phyloP scores from a whole-genome alignment of 306 rosid species.

The Hippophae rhamnoides region DNA sequence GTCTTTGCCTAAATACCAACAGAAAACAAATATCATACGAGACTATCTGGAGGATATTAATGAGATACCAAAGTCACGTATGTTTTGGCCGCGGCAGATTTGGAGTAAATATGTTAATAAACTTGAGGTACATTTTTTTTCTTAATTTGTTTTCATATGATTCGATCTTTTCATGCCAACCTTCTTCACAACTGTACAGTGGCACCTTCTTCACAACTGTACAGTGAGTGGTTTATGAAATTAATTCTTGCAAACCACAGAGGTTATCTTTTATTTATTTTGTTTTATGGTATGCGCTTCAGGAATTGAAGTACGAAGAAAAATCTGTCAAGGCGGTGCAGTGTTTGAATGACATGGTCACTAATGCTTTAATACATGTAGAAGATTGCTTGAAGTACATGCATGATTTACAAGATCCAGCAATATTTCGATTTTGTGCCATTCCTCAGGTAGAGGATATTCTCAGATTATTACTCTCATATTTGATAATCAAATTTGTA shows the following conservation, averaged over 20 bases:
- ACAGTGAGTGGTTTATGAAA: neutral
- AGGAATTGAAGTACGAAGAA: slow-evolving; percentile 78
- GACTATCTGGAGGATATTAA: slow-evolving; percentile 97
- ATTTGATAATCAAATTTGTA: too few relatives aligned
- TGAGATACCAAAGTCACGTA: slow-evolving; percentile 94
- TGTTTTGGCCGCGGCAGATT: slow-evolving; percentile 97
- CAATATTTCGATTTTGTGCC: slow-evolving; percentile 86
- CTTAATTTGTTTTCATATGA: slow-evolving; percentile 6
- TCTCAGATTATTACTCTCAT: neutral
- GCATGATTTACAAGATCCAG: slow-evolving; percentile 48
- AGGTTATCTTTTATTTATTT: neutral
- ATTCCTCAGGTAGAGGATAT: slow-evolving; percentile 76
- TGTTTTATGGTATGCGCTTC: slow-evolving; percentile 16
- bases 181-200: neutral
- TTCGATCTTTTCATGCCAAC: neutral
- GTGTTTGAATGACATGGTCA: slow-evolving; percentile 93
- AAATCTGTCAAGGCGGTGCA: slow-evolving; percentile 82
- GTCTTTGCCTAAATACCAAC: slow-evolving; percentile 22
- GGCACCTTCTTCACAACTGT: neutral
- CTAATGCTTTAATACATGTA: slow-evolving; percentile 64
- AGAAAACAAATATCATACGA: slow-evolving; percentile 96
- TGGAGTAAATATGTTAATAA: slow-evolving; percentile 91
- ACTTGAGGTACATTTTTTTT: slow-evolving; percentile 63
- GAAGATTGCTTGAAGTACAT: slow-evolving; percentile 78
- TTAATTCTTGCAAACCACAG: neutral